Conservation (phyloP, 208 protist genomes). For the Leishmania lainsoni region DNA sequence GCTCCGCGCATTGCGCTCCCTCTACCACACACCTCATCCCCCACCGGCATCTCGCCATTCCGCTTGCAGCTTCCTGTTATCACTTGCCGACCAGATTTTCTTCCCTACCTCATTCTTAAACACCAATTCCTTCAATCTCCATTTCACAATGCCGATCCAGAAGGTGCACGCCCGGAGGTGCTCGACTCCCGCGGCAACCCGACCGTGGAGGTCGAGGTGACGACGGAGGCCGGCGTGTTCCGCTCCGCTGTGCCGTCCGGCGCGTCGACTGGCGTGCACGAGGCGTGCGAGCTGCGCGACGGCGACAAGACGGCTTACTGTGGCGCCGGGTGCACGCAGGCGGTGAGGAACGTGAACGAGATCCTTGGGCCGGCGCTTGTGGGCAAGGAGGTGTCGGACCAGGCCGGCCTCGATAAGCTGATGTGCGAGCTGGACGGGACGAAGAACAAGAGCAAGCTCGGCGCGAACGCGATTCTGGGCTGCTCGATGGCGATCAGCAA, state of each 20-base stretch:
- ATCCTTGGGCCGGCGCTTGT: slow-evolving; percentile 93
- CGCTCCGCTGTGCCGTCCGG: slow-evolving; percentile 97
- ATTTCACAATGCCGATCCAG: no score
- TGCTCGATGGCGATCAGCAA: slow-evolving; percentile 98
- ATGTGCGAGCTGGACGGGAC: slow-evolving; percentile 98
- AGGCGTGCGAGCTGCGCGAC: slow-evolving; percentile 98
- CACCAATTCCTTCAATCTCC: no score
- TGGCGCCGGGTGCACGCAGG: slow-evolving; percentile 97
- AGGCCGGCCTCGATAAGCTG: slow-evolving; percentile 93
- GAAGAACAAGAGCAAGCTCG: slow-evolving; percentile 96
- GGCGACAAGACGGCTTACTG: slow-evolving; percentile 93
- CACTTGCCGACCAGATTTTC: no score
- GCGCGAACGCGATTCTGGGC: slow-evolving; percentile 99
- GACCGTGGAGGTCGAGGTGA: slow-evolving; percentile 97
- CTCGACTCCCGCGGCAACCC: slow-evolving; percentile 92
- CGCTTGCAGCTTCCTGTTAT: no score
- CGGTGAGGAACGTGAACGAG: slow-evolving; percentile 98
- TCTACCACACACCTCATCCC: no score
- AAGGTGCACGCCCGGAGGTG: no score
- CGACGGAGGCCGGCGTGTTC: slow-evolving; percentile 95
- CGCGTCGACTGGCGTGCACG: slow-evolving; percentile 99
- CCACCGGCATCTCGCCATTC: no score
- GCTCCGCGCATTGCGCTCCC: no score
- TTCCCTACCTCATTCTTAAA: no score
- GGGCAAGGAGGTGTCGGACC: slow-evolving; percentile 92